A percentile compares a stretch with the other conserved stretches of the same genome.
Evolutionary conservation across 306 rosid genomes (phyloP).

Genomic region (Malus sieversii): DNA sequence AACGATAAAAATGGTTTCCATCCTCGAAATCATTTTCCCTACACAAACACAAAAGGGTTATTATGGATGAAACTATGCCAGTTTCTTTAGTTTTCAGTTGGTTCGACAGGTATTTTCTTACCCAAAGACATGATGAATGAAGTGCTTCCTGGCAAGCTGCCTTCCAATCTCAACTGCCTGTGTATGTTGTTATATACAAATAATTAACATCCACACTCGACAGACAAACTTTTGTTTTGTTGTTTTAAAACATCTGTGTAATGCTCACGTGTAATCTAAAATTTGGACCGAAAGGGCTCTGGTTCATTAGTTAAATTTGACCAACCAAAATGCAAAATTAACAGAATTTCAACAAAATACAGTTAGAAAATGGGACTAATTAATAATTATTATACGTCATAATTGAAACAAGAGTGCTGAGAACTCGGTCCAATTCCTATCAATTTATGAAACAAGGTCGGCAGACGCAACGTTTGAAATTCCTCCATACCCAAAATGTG

Average conservation of each 20-base stretch:
- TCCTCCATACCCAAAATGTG: neutral
- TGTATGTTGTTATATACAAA: conserved; percentile 10
- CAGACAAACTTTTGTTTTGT: neutral
- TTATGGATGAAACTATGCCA: neutral
- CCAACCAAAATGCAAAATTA: neutral
- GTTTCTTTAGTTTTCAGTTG: neutral
- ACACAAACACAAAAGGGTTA: conserved; percentile 16
- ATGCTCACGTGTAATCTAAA: neutral
- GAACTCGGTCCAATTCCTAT: neutral
- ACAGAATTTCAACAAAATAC: neutral
- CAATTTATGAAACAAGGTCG: neutral
- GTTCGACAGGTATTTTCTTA: conserved; percentile 30
- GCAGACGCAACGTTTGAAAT: neutral
- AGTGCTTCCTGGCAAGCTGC: conserved; percentile 62
- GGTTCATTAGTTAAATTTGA: neutral
- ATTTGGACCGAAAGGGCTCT: neutral
- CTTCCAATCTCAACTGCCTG: conserved; percentile 86
- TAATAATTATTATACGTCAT: neutral
- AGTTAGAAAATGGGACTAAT: neutral
- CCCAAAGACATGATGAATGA: conserved; percentile 91
- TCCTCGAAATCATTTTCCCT: conserved; percentile 83
- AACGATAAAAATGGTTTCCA: conserved; percentile 75
- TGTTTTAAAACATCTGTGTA: neutral
- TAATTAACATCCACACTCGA: neutral
- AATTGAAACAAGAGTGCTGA: neutral